Evolutionary conservation across 257 asterid genomes (phyloP), one percentile per base, ranked within the genome.

Genomic region (Penstemon barbatus): DNA sequence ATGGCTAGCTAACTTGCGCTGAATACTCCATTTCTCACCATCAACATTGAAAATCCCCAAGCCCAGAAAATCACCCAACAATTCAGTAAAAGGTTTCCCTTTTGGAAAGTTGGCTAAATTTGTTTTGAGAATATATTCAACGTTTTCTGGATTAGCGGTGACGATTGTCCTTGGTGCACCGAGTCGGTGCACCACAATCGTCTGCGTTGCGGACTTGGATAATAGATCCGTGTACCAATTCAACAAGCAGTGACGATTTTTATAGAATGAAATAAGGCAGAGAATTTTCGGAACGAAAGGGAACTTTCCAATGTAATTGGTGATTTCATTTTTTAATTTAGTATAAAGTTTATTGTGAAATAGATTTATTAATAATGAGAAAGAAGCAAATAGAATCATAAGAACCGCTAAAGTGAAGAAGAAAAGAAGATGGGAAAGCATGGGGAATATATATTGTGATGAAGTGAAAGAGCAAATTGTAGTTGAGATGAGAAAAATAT

Each of bases 201-300:
- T 85, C 72, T 79, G 86, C 3, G 82, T 66, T 1, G 38, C 46
- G 0, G 95, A 88, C 0, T 46, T 13, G 4, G 85, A 61, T 7
- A 90, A 18, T 9, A 90, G 83, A 3, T 84, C 73, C 0, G 92
- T 88, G 79, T 90, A 89, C 96, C 97, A 90, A 6, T 50, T 73
- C 7, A 88, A 18, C 38, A 88, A 13, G 9, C 87, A 82, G 73
- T 67, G 85, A 7, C 92, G 86, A 55, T 90, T 90, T 43, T 81
- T 71, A 79, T 84, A 88, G 82, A 86, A 90, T 0, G 86, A 75
- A 6, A 83, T 18, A 49, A 86, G 88, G 66, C 90, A 84, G 15
- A 41, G 65, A 15, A 84, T 60, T 63, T 75, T 68, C 0, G 83
- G 86, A 41, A 80, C 38, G 3, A 49, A 49, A 0, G 41, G 4